Conservation (phyloP, 73 alveolate genomes). For the Tetrahymena borealis region DNA sequence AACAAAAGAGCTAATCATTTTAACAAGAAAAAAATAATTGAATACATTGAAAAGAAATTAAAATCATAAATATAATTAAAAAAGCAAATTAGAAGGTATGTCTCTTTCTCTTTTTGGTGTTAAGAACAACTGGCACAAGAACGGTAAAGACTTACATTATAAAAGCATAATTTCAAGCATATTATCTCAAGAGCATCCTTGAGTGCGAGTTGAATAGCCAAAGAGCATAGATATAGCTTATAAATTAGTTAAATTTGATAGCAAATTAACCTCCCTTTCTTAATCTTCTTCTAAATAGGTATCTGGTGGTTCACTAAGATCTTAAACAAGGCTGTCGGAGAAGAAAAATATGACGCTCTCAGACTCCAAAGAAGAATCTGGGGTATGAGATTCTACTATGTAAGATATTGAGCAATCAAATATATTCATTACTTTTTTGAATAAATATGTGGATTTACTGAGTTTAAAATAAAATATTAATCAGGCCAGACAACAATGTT, state of each 20-base stretch:
- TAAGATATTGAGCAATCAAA: neutral
- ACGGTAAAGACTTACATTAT: neutral
- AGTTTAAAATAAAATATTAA: too few species aligned
- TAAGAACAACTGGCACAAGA: neutral
- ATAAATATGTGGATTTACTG: too few species aligned
- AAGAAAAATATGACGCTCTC: constrained; percentile 42
- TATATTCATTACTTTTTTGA: neutral
- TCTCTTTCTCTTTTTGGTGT: constrained; percentile 2
- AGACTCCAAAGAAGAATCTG: constrained; percentile 36
- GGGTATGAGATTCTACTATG: constrained; percentile 34
- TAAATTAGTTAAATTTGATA: neutral
- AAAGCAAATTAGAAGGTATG: neutral
- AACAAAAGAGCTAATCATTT: neutral
- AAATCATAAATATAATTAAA: neutral
- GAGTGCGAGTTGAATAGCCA: neutral
- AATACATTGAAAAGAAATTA: neutral
- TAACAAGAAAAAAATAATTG: neutral
- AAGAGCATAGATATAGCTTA: neutral
- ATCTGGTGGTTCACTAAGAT: constrained; percentile 44
- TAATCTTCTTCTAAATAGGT: constrained; percentile 15
- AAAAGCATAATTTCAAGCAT: neutral
- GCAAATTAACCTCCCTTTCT: constrained; percentile 13
- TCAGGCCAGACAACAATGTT: constrained; percentile 21
- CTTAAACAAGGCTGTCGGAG: constrained; percentile 25
- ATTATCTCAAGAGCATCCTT: neutral